Evolutionary conservation across 768 basidiomycete genomes (phyloP), one percentile per base, ranked within the genome.

Genomic region (Lactarius psammicola): DNA sequence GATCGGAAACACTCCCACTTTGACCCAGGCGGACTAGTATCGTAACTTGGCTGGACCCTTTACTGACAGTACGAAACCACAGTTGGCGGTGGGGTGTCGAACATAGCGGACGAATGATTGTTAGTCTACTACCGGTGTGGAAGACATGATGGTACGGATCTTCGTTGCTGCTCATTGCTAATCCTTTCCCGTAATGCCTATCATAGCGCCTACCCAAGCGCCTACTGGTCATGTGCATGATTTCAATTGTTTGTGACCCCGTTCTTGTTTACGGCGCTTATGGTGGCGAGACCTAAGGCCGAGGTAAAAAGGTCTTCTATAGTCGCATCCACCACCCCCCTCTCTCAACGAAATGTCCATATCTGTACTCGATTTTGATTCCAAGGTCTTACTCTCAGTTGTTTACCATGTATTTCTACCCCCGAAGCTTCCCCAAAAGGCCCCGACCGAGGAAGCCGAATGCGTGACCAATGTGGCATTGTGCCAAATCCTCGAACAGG

Each of bases 401-500:
- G 17, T 59, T 3, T 9, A 58, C 13, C 62, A 67, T 17, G 42
- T 67, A 18, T 67, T 64, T 53, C 18, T 67, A 15, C 63, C 63
- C 13, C 58, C 58, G 2, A 59, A 64, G 30, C 66, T 67, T 54
- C 66, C 66, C 3, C 63, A 67, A 26, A 15, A 53, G 17, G 57
- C 42, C 4, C 51, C 63, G 2, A n/a, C 8, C 1, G 51, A 65
- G 20, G 15, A 11, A 26, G 36, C 0, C 1, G 63, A 58, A 9
- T 38, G 26, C 15, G 26, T 46, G 20, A 46, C 33, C 4, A 65
- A 56, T 56, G 11, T 26, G 0, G 55, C 55, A 3, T 36, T 65
- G 34, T 65, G 64, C 42, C 34, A 56, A 53, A 56, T 38, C 28
- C 64, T 65, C 28, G 23, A 40, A 61, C 26, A 61, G 10, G 40